phyloP scores from a whole-genome alignment of 2,329 filamentous ascomycete species.

The Alternaria ethzedia region DNA sequence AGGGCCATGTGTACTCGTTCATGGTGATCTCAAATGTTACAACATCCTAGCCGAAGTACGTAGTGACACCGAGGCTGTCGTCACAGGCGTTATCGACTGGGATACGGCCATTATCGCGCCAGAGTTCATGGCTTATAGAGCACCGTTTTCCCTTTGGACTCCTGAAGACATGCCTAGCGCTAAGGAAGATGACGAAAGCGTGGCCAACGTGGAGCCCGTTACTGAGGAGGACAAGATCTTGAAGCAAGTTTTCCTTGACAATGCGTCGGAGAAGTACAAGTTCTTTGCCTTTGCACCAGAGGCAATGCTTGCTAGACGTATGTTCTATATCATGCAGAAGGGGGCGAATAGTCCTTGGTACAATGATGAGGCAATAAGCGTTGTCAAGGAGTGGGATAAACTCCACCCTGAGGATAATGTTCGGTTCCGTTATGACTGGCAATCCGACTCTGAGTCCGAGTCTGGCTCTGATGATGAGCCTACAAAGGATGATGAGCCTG shows the following conservation, averaged over 20 bases:
- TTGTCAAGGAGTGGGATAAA: conserved; percentile 11
- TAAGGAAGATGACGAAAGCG: not conserved
- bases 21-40: conserved; percentile 34
- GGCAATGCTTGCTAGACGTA: conserved; percentile 24
- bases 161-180: not conserved
- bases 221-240: conserved; percentile 16
- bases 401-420: conserved; percentile 7
- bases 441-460: not conserved
- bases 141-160: conserved; percentile 44
- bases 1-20: conserved; percentile 19
- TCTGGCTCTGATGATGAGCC: not conserved
- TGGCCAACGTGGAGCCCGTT: not conserved
- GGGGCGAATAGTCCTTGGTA: not conserved
- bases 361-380: not conserved
- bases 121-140: conserved; percentile 37
- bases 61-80: not conserved
- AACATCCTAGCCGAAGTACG: conserved; percentile 38
- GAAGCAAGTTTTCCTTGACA: conserved; percentile 35
- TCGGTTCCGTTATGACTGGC: not conserved
- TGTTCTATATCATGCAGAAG: conserved; percentile 12
- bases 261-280: conserved; percentile 30
- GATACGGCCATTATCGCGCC: conserved; percentile 43
- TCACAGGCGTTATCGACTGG: conserved; percentile 45
- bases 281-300: conserved; percentile 30
- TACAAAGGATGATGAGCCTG: too few relatives aligned